phyloP scores from a whole-genome alignment of 2,329 filamentous ascomycete genomes.

The Gaeumannomyces tritici region DNA sequence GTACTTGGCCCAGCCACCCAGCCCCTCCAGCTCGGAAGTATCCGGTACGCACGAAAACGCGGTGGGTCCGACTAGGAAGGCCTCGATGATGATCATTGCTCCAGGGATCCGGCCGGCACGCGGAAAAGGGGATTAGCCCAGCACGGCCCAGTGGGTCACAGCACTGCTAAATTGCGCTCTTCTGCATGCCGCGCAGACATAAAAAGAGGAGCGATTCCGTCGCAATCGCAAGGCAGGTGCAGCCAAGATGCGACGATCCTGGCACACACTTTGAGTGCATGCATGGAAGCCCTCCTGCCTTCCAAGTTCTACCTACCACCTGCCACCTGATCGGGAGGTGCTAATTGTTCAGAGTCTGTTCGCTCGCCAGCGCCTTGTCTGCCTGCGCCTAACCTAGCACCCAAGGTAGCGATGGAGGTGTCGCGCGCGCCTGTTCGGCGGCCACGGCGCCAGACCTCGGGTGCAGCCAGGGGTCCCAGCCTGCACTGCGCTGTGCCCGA shows the following conservation, averaged over 20 bases:
- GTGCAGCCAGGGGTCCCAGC: background rate
- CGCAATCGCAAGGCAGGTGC: background rate
- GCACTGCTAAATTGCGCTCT: background rate
- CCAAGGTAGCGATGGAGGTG: background rate
- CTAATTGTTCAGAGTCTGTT: background rate
- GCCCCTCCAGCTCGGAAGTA: background rate
- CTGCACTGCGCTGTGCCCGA: slow-evolving; percentile 48
- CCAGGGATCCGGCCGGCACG: background rate
- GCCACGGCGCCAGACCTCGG: no score
- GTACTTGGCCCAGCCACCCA: background rate
- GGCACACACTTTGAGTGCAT: background rate
- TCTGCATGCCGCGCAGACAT: background rate
- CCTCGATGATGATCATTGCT: background rate
- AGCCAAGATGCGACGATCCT: background rate
- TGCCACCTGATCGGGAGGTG: no score
- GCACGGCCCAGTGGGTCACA: background rate
- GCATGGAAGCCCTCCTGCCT: background rate
- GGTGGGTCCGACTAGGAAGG: background rate
- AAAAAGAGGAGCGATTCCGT: background rate
- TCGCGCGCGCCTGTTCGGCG: no score
- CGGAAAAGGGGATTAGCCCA: background rate
- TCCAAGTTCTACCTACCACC: background rate
- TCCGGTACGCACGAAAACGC: background rate
- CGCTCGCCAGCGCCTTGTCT: no score
- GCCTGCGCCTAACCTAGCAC: no score